Percentiles rank a stretch among this genome's conserved stretches.
Evolutionary conservation across 768 basidiomycete species (phyloP).

Genomic region (Pleurotus pulmonarius): DNA sequence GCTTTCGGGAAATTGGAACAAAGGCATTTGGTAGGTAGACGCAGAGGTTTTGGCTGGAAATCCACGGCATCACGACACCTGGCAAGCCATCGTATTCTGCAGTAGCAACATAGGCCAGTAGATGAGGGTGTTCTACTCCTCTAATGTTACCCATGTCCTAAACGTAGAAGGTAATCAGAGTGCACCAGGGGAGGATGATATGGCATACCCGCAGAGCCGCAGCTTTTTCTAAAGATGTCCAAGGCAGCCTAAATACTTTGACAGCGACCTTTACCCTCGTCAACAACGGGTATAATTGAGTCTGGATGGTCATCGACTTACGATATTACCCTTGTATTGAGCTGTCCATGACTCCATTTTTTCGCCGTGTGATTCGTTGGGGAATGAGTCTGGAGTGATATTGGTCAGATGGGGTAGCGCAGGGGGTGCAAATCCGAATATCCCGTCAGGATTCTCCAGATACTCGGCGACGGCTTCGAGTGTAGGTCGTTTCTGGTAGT

Average conservation of each 20-base stretch:
- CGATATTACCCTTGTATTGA: too few relatives aligned
- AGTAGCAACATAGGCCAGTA: background rate
- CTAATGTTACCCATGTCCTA: too few relatives aligned
- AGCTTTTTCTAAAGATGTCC: background rate
- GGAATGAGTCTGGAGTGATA: too few relatives aligned
- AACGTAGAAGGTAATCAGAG: too few relatives aligned
- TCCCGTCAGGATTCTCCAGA: background rate
- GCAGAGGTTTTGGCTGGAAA: background rate
- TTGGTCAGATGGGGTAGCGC: background rate
- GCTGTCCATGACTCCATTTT: background rate
- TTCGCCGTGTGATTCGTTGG: background rate
- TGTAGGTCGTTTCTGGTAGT: background rate
- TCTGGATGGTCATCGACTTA: too few relatives aligned
- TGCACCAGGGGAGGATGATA: too few relatives aligned
- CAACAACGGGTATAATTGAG: too few relatives aligned
- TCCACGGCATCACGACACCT: background rate
- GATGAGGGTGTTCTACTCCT: background rate
- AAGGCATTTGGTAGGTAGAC: background rate
- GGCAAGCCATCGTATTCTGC: background rate
- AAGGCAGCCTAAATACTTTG: background rate
- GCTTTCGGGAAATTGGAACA: background rate
- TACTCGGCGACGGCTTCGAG: background rate
- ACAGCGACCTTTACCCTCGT: too few relatives aligned
- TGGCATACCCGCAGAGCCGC: background rate
- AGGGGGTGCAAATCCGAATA: background rate